Evolutionary conservation across 2,329 filamentous ascomycete species (phyloP).

Genomic region (Colletotrichum orchidophilum): DNA sequence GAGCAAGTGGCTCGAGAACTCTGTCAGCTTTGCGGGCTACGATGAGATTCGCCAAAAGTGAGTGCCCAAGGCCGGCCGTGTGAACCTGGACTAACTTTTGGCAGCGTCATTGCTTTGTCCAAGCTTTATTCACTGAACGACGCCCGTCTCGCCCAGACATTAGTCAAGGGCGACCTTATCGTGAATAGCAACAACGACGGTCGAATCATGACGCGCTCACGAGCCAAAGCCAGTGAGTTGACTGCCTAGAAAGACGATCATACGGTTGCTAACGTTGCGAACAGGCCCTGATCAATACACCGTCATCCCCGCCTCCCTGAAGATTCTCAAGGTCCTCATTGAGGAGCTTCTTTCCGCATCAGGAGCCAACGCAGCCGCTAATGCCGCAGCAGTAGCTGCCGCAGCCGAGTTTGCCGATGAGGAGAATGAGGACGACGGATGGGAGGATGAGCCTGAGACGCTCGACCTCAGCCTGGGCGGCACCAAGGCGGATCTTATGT

Average conservation of each 20-base stretch:
- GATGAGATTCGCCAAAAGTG: conserved; percentile 97
- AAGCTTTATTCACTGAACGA: conserved; percentile 92
- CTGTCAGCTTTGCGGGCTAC: conserved; percentile 96
- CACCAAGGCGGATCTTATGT: conserved; percentile 83
- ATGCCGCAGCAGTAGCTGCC: conserved; percentile 67
- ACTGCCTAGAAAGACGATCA: not conserved
- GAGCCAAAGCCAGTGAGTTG: conserved; percentile 78
- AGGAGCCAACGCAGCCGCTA: conserved; percentile 68
- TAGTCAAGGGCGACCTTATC: conserved; percentile 92
- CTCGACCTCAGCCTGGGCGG: conserved; percentile 78
- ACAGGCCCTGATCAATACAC: conserved; percentile 90
- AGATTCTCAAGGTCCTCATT: conserved; percentile 95
- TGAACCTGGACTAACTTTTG: not conserved
- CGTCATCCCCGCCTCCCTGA: conserved; percentile 85
- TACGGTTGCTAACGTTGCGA: conserved; percentile 39
- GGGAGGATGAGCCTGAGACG: conserved; percentile 85
- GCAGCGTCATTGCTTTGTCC: conserved; percentile 87
- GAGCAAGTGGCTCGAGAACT: conserved; percentile 97
- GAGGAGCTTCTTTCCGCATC: conserved; percentile 89
- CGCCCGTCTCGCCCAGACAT: conserved; percentile 77
- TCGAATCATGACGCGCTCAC: conserved; percentile 92
- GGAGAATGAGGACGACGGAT: conserved; percentile 81
- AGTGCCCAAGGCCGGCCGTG: conserved; percentile 43
- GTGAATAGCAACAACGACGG: conserved; percentile 73
- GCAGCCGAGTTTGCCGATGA: conserved; percentile 64